These are phyloP conservation scores for Lavandula angustifolia DNA, from an alignment of 257 asterid genomes.

Conservation along the genomic window DNA sequence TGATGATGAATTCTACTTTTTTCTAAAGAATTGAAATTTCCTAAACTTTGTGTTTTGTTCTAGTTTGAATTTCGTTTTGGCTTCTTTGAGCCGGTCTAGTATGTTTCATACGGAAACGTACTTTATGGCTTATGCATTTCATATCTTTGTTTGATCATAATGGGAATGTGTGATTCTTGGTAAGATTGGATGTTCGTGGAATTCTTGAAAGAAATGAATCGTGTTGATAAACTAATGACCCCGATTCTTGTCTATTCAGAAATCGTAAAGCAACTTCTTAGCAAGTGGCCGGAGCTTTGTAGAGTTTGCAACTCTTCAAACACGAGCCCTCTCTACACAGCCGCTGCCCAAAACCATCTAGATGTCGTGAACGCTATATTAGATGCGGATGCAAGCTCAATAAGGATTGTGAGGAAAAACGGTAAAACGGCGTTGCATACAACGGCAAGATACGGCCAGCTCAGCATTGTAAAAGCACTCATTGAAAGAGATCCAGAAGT, in stretches of 20 bases:
- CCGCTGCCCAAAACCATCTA: constrained; percentile 75
- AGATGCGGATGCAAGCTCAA: constrained; percentile 69
- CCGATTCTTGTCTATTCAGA: constrained; percentile 44
- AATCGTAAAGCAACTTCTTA: constrained; percentile 60
- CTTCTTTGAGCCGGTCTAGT: not conserved
- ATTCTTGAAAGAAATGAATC: constrained; percentile 15
- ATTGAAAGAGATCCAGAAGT: constrained; percentile 73
- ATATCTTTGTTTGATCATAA: not conserved
- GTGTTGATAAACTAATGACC: not conserved
- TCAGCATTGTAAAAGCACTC: constrained; percentile 69
- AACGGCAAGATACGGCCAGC: constrained; percentile 81
- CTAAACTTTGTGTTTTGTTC: too few relatives aligned
- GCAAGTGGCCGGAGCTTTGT: constrained; percentile 93
- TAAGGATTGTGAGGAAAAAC: constrained; percentile 78
- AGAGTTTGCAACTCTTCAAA: constrained; percentile 80
- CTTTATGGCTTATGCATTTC: not conserved
- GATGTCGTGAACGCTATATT: constrained; percentile 81
- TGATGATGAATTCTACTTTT: too few relatives aligned
- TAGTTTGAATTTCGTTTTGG: not conserved
- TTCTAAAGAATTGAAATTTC: too few relatives aligned
- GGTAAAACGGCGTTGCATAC: constrained; percentile 93
- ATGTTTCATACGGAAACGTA: not conserved
- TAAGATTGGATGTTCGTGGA: not conserved
- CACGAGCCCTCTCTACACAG: constrained; percentile 94
- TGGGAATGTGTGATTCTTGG: not conserved